Evolutionary conservation across 768 basidiomycete genomes (phyloP).

Genomic region (Kwoniella newhampshirensis): DNA sequence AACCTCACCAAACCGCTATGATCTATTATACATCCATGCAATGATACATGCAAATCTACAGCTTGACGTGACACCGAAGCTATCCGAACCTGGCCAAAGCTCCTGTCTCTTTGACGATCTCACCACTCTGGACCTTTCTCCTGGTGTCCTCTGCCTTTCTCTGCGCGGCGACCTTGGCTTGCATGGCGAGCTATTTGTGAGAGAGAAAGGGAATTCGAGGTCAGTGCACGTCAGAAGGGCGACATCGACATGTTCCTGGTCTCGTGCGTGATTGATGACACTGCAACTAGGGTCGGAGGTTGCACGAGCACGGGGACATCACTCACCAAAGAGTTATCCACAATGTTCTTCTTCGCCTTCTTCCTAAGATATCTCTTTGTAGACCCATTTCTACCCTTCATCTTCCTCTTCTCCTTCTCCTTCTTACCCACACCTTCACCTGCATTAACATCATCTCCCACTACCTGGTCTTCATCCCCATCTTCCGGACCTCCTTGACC

Average conservation of each 20-base stretch:
- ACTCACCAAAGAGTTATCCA: constrained; percentile 68
- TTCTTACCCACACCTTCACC: constrained; percentile 52
- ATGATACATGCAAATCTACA: not conserved
- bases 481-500: constrained; percentile 62
- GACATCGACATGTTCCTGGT: too few species aligned
- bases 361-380: constrained; percentile 80
- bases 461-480: constrained; percentile 58
- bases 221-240: too few species aligned
- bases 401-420: constrained; percentile 67
- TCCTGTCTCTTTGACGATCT: constrained; percentile 40
- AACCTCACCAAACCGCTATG: not conserved
- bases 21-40: not conserved
- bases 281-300: too few species aligned
- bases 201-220: not conserved
- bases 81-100: constrained; percentile 44
- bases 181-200: constrained; percentile 33
- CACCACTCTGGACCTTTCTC: constrained; percentile 29
- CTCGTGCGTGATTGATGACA: too few species aligned
- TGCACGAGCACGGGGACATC: too few species aligned
- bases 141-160: constrained; percentile 30
- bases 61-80: too few species aligned
- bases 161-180: constrained; percentile 42
- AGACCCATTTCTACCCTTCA: constrained; percentile 77
- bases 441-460: too few species aligned
- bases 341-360: constrained; percentile 83